Conservation (phyloP, 176 grass and related monocot species). For the Phoenix dactylifera region DNA sequence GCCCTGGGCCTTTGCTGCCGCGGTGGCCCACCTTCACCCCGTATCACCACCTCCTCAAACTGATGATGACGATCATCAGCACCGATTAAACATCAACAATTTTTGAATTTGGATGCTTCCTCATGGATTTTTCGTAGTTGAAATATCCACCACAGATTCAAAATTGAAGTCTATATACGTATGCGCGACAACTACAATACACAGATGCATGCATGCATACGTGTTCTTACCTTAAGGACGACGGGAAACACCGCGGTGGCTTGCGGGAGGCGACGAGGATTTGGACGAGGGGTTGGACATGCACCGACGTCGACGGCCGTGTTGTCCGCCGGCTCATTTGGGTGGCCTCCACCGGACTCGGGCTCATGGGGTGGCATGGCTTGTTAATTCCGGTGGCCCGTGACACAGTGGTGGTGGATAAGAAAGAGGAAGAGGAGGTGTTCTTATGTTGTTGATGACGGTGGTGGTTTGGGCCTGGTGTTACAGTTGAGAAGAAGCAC, state of each 20-base stretch:
- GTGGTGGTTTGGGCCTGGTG: background rate
- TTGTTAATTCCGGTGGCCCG: too few relatives aligned
- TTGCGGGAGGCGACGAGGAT: constrained; percentile 20
- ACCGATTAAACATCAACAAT: too few relatives aligned
- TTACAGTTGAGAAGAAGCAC: background rate
- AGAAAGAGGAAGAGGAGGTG: background rate
- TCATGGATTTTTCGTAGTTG: too few relatives aligned
- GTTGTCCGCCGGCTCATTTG: background rate
- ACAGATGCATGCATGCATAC: constrained; percentile 16
- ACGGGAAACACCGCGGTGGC: constrained; percentile 46
- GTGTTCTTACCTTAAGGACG: constrained; percentile 55
- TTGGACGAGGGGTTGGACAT: constrained; percentile 45
- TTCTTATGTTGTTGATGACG: background rate
- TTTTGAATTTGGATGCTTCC: too few relatives aligned
- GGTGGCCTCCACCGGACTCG: constrained; percentile 10
- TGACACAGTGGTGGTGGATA: background rate
- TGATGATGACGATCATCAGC: constrained; percentile 3
- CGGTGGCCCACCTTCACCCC: constrained; percentile 48
- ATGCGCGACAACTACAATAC: background rate
- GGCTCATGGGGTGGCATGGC: constrained; percentile 11
- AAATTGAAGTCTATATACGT: background rate
- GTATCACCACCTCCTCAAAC: constrained; percentile 86
- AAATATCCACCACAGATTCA: too few relatives aligned
- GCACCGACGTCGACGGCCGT: background rate
- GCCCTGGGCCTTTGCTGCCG: constrained; percentile 4